These are phyloP conservation scores for Zymoseptoria ardabiliae DNA, from an alignment of 2,329 filamentous ascomycete genomes.

Conservation along the genomic window DNA sequence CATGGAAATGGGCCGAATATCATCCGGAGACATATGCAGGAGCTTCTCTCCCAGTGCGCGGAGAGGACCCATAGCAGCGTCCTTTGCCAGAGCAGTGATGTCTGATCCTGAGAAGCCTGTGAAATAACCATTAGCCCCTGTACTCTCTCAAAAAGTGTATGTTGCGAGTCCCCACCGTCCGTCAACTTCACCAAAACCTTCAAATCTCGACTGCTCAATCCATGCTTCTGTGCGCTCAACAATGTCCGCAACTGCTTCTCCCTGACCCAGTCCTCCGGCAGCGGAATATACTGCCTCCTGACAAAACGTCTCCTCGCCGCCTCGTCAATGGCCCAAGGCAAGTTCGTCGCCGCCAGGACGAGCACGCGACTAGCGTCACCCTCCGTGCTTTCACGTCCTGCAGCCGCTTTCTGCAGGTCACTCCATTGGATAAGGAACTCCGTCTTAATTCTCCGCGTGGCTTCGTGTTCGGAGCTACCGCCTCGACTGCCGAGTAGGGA, in stretches of 20 bases:
- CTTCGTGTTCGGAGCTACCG: constrained; percentile 82
- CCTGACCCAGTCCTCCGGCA: constrained; percentile 78
- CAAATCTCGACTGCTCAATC: constrained; percentile 64
- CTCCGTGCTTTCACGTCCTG: constrained; percentile 66
- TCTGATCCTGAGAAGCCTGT: constrained; percentile 95
- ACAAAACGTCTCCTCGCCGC: constrained; percentile 87
- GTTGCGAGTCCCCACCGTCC: constrained; percentile 53
- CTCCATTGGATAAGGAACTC: constrained; percentile 98
- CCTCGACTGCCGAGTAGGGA: constrained; percentile 79
- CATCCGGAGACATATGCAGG: constrained; percentile 84
- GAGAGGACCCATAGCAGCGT: constrained; percentile 94
- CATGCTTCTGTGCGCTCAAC: constrained; percentile 80
- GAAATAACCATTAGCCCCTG: not conserved
- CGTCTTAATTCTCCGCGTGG: constrained; percentile 88
- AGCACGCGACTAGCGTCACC: constrained; percentile 80
- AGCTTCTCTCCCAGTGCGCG: constrained; percentile 83
- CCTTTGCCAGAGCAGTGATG: constrained; percentile 92
- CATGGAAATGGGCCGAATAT: constrained; percentile 80
- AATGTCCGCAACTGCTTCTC: constrained; percentile 71
- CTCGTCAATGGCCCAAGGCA: constrained; percentile 97
- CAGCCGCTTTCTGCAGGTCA: constrained; percentile 83
- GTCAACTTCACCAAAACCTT: constrained; percentile 68
- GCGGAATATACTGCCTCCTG: constrained; percentile 86
- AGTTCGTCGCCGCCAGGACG: constrained; percentile 88
- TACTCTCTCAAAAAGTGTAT: not conserved